Conservation (phyloP, 1,284 basidiomycete genomes). For the Leccinum pallidistipes region DNA sequence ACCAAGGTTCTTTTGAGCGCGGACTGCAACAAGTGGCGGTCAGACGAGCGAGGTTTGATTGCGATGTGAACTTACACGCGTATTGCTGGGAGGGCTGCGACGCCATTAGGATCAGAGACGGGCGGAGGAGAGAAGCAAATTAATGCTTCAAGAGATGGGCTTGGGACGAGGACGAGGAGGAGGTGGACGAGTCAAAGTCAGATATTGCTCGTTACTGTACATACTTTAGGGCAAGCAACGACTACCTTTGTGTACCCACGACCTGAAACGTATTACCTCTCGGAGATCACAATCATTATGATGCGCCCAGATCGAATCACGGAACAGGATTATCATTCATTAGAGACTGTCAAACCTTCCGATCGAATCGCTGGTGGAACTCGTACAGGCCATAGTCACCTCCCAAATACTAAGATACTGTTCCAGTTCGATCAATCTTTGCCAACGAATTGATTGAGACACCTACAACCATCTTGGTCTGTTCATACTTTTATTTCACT, state of each 20-base stretch:
- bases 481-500: no score
- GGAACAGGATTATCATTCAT: no score
- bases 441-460: no score
- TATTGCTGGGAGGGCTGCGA: constrained; percentile 72
- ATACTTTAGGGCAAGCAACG: constrained; percentile 10
- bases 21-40: constrained; percentile 44
- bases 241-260: neutral
- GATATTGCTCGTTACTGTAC: neutral
- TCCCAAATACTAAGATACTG: no score
- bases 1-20: constrained; percentile 91
- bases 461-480: no score
- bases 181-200: constrained; percentile 1
- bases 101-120: constrained; percentile 47
- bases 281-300: no score
- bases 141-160: constrained; percentile 63
- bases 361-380: no score
- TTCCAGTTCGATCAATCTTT: no score
- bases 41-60: constrained; percentile 6
- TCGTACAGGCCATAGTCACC: no score
- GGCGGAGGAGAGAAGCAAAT: constrained; percentile 62
- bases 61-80: constrained; percentile 58
- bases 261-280: no score
- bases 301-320: no score
- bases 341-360: no score
- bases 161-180: constrained; percentile 11